Evolutionary conservation across 2,329 filamentous ascomycete species (phyloP), one percentile per base, ranked within the genome.

Genomic region (Coleophoma crateriformis): DNA sequence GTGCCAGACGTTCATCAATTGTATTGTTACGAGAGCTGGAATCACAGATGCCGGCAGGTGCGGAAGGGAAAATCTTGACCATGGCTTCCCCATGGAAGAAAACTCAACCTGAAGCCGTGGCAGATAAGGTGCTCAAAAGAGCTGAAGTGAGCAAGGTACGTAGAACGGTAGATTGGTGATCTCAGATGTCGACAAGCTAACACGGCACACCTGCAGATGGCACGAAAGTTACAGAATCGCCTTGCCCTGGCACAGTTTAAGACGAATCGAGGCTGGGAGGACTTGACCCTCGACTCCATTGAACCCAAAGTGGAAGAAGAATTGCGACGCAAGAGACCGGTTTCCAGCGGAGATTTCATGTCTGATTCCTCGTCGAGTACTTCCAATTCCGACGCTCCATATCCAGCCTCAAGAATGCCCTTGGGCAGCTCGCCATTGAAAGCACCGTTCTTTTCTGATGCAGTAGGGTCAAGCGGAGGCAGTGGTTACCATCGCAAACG

Each of bases 231-330:
- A 49, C 90, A 97, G 72, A 90, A 95, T 74, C 89, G 92, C 56
- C 83, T 99, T 52, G 92, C 94, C 51, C 82, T 97, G 56, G 94
- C 94, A 66, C 94, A 95, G 70, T 94, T 96, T 79, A 97, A 97
- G 74, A 90, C 94, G 59, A 90, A 95, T 71, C 87, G 95, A 73
- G 91, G 91, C 67, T 95, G 90, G 85, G 87, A 96, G 70, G 88
- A 94, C 68, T 79, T 95, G 66, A 88, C 87, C 55, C 81, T 95
- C 63, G 88, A 90, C 66, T 84, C 78, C 54, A 89, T 96, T 71
- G 90, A 95, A 70, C 89, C 90, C 46, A 87, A 85, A 66, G 74
- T 92, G 55, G 86, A 92, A 65, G 81, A 90, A 65, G 82, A 92
- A 70, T 77, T 91, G 65, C 82, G 86, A 71, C 79, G 84, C 59